Conservation (phyloP, 108 stramenopile species). For the Nitzschia sp. region DNA sequence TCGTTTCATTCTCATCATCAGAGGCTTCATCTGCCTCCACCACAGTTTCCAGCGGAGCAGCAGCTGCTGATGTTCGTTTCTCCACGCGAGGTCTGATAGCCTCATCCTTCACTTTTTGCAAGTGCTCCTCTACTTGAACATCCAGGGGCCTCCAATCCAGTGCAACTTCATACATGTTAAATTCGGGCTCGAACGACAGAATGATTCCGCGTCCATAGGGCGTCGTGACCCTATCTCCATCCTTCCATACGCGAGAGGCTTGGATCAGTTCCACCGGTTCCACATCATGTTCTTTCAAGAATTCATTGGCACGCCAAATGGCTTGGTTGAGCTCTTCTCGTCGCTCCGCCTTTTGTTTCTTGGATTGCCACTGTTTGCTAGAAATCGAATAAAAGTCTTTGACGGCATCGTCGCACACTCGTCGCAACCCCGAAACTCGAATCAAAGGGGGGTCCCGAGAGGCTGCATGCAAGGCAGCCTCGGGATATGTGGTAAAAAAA, state of each 20-base stretch:
- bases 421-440: constrained; percentile 64
- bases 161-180: constrained; percentile 80
- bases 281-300: constrained; percentile 43
- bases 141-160: constrained; percentile 85
- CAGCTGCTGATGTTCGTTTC: constrained; percentile 29
- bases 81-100: constrained; percentile 39
- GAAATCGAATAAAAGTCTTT: constrained; percentile 72
- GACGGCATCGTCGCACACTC: constrained; percentile 82
- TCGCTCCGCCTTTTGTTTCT: constrained; percentile 65
- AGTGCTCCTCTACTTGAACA: constrained; percentile 67
- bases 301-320: constrained; percentile 69
- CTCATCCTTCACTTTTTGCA: constrained; percentile 45
- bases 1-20: constrained; percentile 20
- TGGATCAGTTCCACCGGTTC: constrained; percentile 58
- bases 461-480: constrained; percentile 93
- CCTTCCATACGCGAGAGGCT: constrained; percentile 58
- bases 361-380: constrained; percentile 73
- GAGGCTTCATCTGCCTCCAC: constrained; percentile 60
- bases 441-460: constrained; percentile 75
- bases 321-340: constrained; percentile 82
- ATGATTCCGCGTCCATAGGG: constrained; percentile 78
- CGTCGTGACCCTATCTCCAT: constrained; percentile 78
- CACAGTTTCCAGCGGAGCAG: constrained; percentile 62
- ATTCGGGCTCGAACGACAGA: constrained; percentile 62
- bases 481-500: constrained; percentile 91